Conservation (phyloP, 2,329 filamentous ascomycete genomes). For the Fusarium liriodendri region DNA sequence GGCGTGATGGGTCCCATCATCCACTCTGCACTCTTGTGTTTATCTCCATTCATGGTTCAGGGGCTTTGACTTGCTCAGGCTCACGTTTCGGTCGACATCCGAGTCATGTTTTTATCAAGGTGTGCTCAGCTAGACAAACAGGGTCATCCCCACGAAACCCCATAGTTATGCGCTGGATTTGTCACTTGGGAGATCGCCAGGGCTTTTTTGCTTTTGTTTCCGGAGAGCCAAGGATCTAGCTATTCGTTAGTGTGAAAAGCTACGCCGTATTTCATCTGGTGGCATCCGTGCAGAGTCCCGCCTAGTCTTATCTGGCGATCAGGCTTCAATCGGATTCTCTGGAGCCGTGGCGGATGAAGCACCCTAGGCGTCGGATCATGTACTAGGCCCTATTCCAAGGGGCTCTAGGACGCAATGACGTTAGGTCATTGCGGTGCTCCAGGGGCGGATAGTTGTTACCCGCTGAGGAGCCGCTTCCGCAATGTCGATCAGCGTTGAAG, state of each 20-base stretch:
- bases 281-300: neutral
- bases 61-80: neutral
- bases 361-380: neutral
- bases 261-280: neutral
- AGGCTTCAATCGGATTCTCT: neutral
- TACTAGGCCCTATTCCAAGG: neutral
- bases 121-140: neutral
- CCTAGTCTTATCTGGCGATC: neutral
- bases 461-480: neutral
- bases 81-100: constrained; percentile 1
- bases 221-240: neutral
- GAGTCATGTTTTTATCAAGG: neutral
- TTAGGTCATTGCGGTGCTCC: neutral
- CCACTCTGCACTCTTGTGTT: neutral
- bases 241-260: neutral
- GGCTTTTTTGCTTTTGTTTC: neutral
- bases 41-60: neutral
- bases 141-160: neutral
- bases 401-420: neutral
- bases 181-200: neutral
- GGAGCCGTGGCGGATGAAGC: neutral
- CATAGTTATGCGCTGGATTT: neutral
- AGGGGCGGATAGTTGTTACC: neutral
- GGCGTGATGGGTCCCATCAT: neutral
- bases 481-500: neutral